Evolutionary conservation across 2,329 filamentous ascomycete genomes (phyloP), one percentile per base, ranked within the genome.

Genomic region (Lachnellula cervina): DNA sequence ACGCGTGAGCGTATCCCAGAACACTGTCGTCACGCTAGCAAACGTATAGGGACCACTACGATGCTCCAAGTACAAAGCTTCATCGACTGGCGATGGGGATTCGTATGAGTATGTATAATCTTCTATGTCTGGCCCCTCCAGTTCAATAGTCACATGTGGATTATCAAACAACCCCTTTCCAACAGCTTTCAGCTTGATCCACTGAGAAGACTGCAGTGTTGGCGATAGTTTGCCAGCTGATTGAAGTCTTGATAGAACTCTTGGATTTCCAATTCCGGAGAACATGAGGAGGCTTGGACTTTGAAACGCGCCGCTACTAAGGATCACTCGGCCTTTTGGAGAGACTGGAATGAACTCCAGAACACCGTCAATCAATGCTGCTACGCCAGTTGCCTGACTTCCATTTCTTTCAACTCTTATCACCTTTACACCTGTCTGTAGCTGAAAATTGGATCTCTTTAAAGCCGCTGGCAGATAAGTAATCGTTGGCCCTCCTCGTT

Each of bases 161-260:
- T 81, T 82, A 62, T 81, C 79, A 59, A 80, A 82, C 28, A 81
- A 73, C 35, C 75, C 74, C 14, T 73, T 68, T 44, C 79, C 79
- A 4, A 82, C 74, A 4, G 72, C 70, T 0, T 71, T 71, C 62
- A 77, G 78, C 64, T 77, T 74, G 56, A 82, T 73, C 78, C 78
- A 81, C 21, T 61, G 64, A 48, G 64, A 64, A 1, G 66, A 56
- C 0, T 66, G 59, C 8, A 73, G 57, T 5, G 67, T 57, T 3
- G 59, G 55, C 2, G 67, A 66, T 5, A 77, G 65, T 11, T 73
- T 66, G 13, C 72, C 73, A 25, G 66, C 68, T 9, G 61, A 48
- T 4, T 71, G 67, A 19, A 77, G 67, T n/a, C 63, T 64, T 1
- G 61, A 46, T 7, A 69, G 59, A 6, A 57, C 55, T n/a, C 50